Evolutionary conservation across 2,329 filamentous ascomycete species (phyloP).

Genomic region (Alternaria ventricosa): DNA sequence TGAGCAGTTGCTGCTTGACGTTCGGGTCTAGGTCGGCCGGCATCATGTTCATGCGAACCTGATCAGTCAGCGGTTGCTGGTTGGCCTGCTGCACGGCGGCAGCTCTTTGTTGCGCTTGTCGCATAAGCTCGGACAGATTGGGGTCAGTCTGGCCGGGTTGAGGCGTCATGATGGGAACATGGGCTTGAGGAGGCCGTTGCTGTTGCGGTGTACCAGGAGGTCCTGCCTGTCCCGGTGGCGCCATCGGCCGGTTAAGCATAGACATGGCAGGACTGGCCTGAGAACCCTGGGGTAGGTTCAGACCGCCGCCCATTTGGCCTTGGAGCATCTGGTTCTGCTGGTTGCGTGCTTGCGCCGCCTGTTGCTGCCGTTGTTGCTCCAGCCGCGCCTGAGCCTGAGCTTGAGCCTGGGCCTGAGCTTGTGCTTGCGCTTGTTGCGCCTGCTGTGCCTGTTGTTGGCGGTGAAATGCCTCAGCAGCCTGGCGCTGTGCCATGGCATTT

Average conservation of each 20-base stretch:
- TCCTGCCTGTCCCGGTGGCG: constrained; percentile 53
- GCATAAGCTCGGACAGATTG: constrained; percentile 40
- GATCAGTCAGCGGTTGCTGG: constrained; percentile 38
- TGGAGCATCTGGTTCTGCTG: constrained; percentile 40
- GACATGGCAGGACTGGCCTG: constrained; percentile 53
- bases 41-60: constrained; percentile 42
- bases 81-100: constrained; percentile 33
- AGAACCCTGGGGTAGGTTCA: constrained; percentile 51
- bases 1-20: constrained; percentile 43
- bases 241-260: constrained; percentile 57
- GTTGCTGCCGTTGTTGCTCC: constrained; percentile 44
- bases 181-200: constrained; percentile 41
- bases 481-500: constrained; percentile 39
- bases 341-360: constrained; percentile 42
- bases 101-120: constrained; percentile 45
- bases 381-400: constrained; percentile 48
- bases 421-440: constrained; percentile 21
- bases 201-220: constrained; percentile 44
- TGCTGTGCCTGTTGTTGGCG: constrained; percentile 14
- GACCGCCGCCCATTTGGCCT: constrained; percentile 50
- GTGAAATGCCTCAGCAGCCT: constrained; percentile 26
- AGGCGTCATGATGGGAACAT: constrained; percentile 45
- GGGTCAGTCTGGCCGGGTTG: constrained; percentile 38
- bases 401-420: constrained; percentile 42
- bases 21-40: constrained; percentile 37